These are phyloP conservation scores for Blumeria graminis DNA, from an alignment of 2,329 filamentous ascomycete genomes.

Conservation along the genomic window DNA sequence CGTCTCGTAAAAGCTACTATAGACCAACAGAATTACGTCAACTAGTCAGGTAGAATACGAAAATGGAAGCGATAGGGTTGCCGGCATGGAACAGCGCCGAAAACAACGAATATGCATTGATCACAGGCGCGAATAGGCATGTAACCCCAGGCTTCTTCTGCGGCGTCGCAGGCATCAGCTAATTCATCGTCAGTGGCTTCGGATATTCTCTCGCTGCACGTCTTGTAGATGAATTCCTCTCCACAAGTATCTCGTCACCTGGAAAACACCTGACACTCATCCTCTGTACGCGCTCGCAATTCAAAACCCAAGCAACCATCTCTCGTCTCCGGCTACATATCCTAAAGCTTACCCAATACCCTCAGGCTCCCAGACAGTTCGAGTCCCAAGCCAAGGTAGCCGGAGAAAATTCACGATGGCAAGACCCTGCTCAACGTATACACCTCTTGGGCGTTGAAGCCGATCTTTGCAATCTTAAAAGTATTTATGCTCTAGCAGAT, in stretches of 20 bases:
- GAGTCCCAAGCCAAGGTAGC: constrained; percentile 27
- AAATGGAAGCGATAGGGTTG: too few relatives aligned
- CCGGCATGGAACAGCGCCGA: too few relatives aligned
- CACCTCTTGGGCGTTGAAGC: constrained; percentile 34
- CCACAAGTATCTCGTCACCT: constrained; percentile 36
- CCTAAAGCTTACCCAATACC: constrained; percentile 18
- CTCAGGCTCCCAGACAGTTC: constrained; percentile 25
- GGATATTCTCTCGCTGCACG: constrained; percentile 66
- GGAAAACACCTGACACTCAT: constrained; percentile 53
- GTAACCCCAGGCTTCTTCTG: neutral
- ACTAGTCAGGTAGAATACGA: too few relatives aligned
- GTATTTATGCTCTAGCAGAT: constrained; percentile 18
- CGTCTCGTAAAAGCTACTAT: too few relatives aligned
- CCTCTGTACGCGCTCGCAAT: constrained; percentile 53
- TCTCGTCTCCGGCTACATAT: constrained; percentile 38
- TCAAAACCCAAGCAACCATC: constrained; percentile 54
- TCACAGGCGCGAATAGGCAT: constrained; percentile 76
- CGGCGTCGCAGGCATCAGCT: neutral
- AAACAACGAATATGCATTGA: constrained; percentile 19
- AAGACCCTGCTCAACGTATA: constrained; percentile 24
- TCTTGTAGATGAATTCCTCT: constrained; percentile 73
- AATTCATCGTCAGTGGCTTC: constrained; percentile 38
- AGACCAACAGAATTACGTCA: too few relatives aligned
- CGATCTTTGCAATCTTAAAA: constrained; percentile 33
- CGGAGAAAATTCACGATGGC: constrained; percentile 23